These are phyloP conservation scores for Fusarium haematococcum DNA, from an alignment of 2,329 filamentous ascomycete species.

Conservation along the genomic window DNA sequence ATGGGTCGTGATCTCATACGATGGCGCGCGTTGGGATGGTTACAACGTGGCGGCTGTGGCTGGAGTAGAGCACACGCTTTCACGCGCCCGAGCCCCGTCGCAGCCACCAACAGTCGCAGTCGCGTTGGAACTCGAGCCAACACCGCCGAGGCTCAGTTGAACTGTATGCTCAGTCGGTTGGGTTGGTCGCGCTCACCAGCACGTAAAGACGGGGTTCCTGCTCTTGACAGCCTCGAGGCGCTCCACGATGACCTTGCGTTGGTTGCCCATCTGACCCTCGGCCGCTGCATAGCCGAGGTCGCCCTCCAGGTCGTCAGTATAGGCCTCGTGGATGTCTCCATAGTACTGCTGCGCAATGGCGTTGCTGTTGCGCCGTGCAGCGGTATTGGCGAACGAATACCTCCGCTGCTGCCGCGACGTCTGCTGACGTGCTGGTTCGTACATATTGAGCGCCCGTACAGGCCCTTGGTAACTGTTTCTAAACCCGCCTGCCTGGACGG, in stretches of 20 bases:
- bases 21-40: not conserved
- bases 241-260: slow-evolving; percentile 96
- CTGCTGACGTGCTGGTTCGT: slow-evolving; percentile 58
- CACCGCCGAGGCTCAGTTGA: not conserved
- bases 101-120: not conserved
- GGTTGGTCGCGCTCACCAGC: slow-evolving; percentile 73
- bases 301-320: slow-evolving; percentile 85
- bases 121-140: not conserved
- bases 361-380: slow-evolving; percentile 60
- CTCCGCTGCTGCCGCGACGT: slow-evolving; percentile 60
- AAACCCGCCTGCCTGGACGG: slow-evolving; percentile 29
- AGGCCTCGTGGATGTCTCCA: slow-evolving; percentile 65
- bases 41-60: slow-evolving; percentile 13
- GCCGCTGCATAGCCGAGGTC: slow-evolving; percentile 95
- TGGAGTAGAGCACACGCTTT: not conserved
- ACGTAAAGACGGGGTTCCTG: slow-evolving; percentile 95
- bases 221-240: slow-evolving; percentile 95
- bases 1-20: slow-evolving; percentile 12
- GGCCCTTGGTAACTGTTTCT: slow-evolving; percentile 57
- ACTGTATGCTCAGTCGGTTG: not conserved
- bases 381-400: slow-evolving; percentile 65
- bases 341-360: slow-evolving; percentile 67
- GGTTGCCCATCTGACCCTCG: slow-evolving; percentile 91
- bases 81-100: not conserved
- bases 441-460: slow-evolving; percentile 56